phyloP scores from a whole-genome alignment of 139 green algal genomes.

The Microglena sp. region DNA sequence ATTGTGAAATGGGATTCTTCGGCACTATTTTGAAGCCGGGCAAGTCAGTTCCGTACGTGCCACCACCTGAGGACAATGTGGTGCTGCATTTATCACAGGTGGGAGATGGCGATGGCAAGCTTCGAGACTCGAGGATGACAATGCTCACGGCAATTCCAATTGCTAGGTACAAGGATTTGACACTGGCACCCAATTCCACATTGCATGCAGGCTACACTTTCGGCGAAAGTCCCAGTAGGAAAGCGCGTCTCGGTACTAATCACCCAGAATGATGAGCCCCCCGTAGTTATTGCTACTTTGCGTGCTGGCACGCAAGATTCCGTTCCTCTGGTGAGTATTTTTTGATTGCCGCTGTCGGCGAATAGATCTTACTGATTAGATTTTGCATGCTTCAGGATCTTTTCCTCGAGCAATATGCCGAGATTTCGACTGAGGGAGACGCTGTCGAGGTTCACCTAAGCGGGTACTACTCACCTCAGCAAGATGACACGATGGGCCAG shows the following conservation, averaged over 20 bases:
- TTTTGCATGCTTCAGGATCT: constrained; percentile 42
- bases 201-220: constrained; percentile 50
- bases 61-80: constrained; percentile 47
- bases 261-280: constrained; percentile 18
- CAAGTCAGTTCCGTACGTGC: constrained; percentile 55
- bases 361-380: constrained; percentile 10
- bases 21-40: constrained; percentile 50
- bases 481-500: constrained; percentile 42
- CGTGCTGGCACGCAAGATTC: constrained; percentile 46
- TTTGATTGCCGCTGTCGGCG: too few species aligned
- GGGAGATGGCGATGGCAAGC: too few species aligned
- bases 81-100: too few species aligned
- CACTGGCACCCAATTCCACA: too few species aligned
- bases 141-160: too few species aligned
- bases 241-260: constrained; percentile 36
- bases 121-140: constrained; percentile 2
- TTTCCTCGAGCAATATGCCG: constrained; percentile 60
- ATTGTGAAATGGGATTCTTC: constrained; percentile 54
- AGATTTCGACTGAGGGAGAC: constrained; percentile 45
- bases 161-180: too few species aligned
- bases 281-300: constrained; percentile 47
- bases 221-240: constrained; percentile 19
- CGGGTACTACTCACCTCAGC: constrained; percentile 62
- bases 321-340: too few species aligned
- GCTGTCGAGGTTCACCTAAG: constrained; percentile 55